These are phyloP conservation scores for Kodamaea anthophila DNA, from an alignment of 1,139 yeast species.

Conservation along the genomic window DNA sequence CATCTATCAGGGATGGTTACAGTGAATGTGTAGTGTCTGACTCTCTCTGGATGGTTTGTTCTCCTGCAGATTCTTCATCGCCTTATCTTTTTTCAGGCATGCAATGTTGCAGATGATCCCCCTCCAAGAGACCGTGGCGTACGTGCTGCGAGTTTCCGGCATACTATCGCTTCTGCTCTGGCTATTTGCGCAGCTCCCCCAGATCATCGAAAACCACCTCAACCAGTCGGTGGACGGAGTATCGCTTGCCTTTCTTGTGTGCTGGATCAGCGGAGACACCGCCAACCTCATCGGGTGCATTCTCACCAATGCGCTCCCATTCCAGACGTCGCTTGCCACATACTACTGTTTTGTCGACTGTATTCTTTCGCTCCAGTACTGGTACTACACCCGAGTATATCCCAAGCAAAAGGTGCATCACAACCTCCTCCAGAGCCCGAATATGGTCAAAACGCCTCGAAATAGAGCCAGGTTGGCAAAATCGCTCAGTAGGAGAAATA, in stretches of 20 bases:
- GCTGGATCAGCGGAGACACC: constrained; percentile 22
- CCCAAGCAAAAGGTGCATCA: constrained; percentile 15
- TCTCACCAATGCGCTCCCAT: constrained; percentile 20
- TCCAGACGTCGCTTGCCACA: constrained; percentile 20
- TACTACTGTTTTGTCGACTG: constrained; percentile 23
- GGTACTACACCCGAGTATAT: constrained; percentile 21
- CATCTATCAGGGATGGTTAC: no score
- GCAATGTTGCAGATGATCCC: constrained; percentile 1
- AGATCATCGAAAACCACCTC: constrained; percentile 20
- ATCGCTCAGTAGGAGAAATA: constrained; percentile 8
- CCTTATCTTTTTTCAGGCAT: background rate
- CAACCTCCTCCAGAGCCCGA: constrained; percentile 15
- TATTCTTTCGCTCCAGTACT: constrained; percentile 18
- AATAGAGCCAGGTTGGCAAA: background rate
- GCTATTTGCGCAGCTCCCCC: constrained; percentile 26
- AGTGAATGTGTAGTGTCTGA: background rate
- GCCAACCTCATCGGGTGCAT: constrained; percentile 20
- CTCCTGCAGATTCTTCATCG: background rate
- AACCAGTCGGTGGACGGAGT: constrained; percentile 22
- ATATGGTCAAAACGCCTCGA: constrained; percentile 8
- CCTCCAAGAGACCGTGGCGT: constrained; percentile 4
- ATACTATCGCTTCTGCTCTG: constrained; percentile 24
- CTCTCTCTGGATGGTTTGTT: background rate
- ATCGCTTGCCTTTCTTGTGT: constrained; percentile 15
- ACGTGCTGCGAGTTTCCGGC: constrained; percentile 17